Percentiles rank a stretch among this genome's conserved stretches.
Conservation (phyloP, 371 early-diverging fungal genomes). For the Synchytrium microbalum region DNA sequence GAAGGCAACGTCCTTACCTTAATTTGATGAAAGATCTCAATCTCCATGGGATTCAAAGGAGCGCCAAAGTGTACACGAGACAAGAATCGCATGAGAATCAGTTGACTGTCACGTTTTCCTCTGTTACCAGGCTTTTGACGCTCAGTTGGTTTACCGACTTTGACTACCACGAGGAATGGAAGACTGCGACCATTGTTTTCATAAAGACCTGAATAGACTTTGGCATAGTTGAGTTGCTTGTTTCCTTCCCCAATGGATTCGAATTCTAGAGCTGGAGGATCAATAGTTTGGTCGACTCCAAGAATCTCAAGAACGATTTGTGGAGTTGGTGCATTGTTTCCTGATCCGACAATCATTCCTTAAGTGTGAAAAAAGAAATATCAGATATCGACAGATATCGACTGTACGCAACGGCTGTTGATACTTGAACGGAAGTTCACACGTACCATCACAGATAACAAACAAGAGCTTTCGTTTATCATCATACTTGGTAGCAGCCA, state of each 20-base stretch:
- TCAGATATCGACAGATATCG: too few species aligned
- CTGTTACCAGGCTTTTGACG: slow-evolving; percentile 67
- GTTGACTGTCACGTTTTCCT: slow-evolving; percentile 99
- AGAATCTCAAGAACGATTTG: slow-evolving; percentile 77
- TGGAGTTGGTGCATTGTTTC: slow-evolving; percentile 85
- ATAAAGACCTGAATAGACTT: slow-evolving; percentile 90
- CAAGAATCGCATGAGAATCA: slow-evolving; percentile 97
- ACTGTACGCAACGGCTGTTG: too few species aligned
- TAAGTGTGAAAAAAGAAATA: not conserved
- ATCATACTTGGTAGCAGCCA: slow-evolving; percentile 75
- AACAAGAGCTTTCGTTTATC: slow-evolving; percentile 79
- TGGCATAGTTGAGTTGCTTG: slow-evolving; percentile 81
- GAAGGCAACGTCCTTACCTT: too few species aligned
- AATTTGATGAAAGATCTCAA: slow-evolving; percentile 85
- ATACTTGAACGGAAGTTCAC: too few species aligned
- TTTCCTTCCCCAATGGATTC: slow-evolving; percentile 58
- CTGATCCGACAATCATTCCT: slow-evolving; percentile 81
- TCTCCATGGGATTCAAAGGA: slow-evolving; percentile 77
- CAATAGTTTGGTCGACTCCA: slow-evolving; percentile 60
- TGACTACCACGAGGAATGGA: slow-evolving; percentile 75
- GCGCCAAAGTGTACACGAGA: slow-evolving; percentile 90
- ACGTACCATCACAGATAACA: slow-evolving; percentile 29
- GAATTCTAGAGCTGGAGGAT: slow-evolving; percentile 49
- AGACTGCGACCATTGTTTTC: slow-evolving; percentile 72
- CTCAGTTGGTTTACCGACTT: slow-evolving; percentile 68